Evolutionary conservation across 2,329 filamentous ascomycete species (phyloP), one percentile per base, ranked within the genome.

Genomic region (Colletotrichum agaves): DNA sequence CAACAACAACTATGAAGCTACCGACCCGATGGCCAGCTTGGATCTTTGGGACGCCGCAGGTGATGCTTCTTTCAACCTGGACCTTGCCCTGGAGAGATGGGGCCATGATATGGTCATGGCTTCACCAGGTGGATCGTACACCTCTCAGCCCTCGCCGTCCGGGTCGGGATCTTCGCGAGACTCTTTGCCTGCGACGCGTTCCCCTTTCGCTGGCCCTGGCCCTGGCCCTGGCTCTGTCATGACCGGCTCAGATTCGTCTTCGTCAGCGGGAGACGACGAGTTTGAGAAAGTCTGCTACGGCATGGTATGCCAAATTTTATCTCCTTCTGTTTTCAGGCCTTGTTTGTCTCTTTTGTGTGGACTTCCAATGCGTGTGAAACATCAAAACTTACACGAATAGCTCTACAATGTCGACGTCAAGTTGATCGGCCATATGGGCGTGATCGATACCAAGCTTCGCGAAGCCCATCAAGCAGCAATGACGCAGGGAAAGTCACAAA

Each of bases 361-460:
- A 17, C 41, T 44, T 5, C 41, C 17, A n/a, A 19, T 11, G 7
- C 12, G 13, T 53, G n/a, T 27, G 7, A 19, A 7, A 53, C 33
- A 33, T 27, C 7, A 33, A 33, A 53, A 63, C 46, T 53, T 21
- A 66, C 53, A 64, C 27, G 0, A n/a, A 4, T 50, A 75, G 74
- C 61, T 77, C 5, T 65, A 73, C 53, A 63, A 71, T 7, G 69
- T 71, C 1, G 73, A 75, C 6, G 72, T 75, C 46, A 73, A 73
- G 62, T 69, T 76, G 23, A 61, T 72, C 3, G 69, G 61, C 6
- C 69, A 73, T 21, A 75, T 76, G 72, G 56, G 39, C 4, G 41
- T 65, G 21, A 56, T 71, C 35, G 64, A 63, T 21, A 58, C 35
- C 1, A 74, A 72, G 43, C 71, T 75, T 1, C 21, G 57, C 6